Percentiles rank a stretch among this genome's conserved stretches.
These are phyloP conservation scores for Heliocybe sulcata DNA, from an alignment of 1,284 basidiomycete species.

Conservation along the genomic window DNA sequence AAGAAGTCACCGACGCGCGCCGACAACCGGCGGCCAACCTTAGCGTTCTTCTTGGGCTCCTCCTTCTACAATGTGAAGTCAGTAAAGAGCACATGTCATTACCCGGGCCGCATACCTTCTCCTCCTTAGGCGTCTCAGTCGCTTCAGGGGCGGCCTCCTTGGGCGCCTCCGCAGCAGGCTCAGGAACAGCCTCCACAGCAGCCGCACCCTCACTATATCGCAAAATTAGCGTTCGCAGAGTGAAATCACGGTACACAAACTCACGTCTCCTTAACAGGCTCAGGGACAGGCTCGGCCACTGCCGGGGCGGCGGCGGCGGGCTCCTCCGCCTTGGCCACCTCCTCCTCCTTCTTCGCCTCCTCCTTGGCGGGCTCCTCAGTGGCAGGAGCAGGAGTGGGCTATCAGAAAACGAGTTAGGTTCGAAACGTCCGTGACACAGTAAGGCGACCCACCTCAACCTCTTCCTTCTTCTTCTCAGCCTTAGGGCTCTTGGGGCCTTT, in stretches of 20 bases:
- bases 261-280: constrained; percentile 53
- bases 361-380: constrained; percentile 19
- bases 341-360: constrained; percentile 21
- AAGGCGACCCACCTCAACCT: constrained; percentile 42
- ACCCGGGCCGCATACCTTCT: constrained; percentile 40
- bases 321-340: constrained; percentile 28
- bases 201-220: constrained; percentile 22
- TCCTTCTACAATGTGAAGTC: constrained; percentile 30
- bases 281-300: constrained; percentile 27
- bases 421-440: constrained; percentile 5
- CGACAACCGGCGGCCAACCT: constrained; percentile 72
- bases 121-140: constrained; percentile 32
- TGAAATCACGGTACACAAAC: constrained; percentile 15
- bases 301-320: constrained; percentile 24
- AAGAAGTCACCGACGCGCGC: constrained; percentile 73
- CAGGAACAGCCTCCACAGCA: constrained; percentile 24
- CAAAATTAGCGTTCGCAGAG: neutral
- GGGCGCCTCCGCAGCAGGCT: constrained; percentile 24
- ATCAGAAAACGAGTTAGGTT: constrained; percentile 4
- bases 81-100: neutral
- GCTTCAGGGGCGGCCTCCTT: constrained; percentile 4
- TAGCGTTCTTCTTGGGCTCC: constrained; percentile 37
- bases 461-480: constrained; percentile 59
- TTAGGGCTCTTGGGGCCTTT: constrained; percentile 45
- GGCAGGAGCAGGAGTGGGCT: constrained; percentile 21